A percentile compares a stretch with the other conserved stretches of the same genome.
These are phyloP conservation scores for Tremella mesenterica DNA, from an alignment of 768 basidiomycete species.

Conservation along the genomic window DNA sequence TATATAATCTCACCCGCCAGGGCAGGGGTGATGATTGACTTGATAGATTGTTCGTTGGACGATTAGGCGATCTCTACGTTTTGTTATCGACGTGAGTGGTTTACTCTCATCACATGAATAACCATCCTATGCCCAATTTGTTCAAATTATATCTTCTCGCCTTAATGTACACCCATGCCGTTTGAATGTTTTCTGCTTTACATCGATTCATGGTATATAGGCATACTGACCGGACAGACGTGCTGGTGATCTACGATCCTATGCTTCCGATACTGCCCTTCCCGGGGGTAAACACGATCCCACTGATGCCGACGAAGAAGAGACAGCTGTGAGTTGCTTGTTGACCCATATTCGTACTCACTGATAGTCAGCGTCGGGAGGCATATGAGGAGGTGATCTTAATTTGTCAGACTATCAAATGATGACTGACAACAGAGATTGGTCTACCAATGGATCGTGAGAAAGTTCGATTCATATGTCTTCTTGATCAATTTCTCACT, in stretches of 20 bases:
- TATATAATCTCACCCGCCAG: neutral
- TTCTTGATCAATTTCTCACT: conserved; percentile 70
- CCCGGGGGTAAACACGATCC: conserved; percentile 76
- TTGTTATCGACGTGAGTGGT: conserved; percentile 49
- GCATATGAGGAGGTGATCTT: conserved; percentile 73
- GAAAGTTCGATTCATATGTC: conserved; percentile 66
- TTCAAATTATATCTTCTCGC: neutral
- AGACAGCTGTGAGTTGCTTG: conserved; percentile 59
- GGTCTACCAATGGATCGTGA: conserved; percentile 65
- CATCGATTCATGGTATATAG: too few species aligned
- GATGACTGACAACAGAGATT: conserved; percentile 51
- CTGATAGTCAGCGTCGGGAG: conserved; percentile 59
- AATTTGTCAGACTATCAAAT: neutral
- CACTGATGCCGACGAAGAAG: conserved; percentile 61
- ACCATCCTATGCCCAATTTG: neutral
- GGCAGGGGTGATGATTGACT: neutral
- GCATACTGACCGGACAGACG: conserved; percentile 51
- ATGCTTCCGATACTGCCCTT: conserved; percentile 78
- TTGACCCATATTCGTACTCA: neutral
- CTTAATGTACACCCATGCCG: neutral
- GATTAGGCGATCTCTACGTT: conserved; percentile 75
- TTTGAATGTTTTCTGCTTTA: neutral
- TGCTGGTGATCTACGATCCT: conserved; percentile 61
- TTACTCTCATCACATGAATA: neutral
- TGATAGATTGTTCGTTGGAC: conserved; percentile 60